Conservation (phyloP, 805 yeast species). For the Vanderwaltozyma yarrowii region DNA sequence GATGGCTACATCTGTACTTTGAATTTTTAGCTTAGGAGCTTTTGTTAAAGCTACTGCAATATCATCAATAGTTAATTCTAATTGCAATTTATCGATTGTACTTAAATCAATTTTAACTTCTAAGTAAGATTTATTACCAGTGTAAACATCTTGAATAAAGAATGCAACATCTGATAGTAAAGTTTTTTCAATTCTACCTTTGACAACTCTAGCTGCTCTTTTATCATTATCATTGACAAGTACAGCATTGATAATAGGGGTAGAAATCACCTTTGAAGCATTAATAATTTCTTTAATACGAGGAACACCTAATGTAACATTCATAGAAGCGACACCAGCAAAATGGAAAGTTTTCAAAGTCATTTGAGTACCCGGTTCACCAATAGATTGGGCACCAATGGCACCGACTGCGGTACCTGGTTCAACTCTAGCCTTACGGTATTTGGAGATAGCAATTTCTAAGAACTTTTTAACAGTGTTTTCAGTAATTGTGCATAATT, state of each 20-base stretch:
- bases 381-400: constrained; percentile 97
- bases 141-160: constrained; percentile 90
- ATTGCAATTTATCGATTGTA: constrained; percentile 81
- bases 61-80: constrained; percentile 79
- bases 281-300: constrained; percentile 98
- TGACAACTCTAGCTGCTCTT: constrained; percentile 96
- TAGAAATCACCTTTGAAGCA: constrained; percentile 89
- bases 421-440: constrained; percentile 83
- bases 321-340: constrained; percentile 99
- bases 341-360: constrained; percentile 93
- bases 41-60: constrained; percentile 70
- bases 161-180: constrained; percentile 74
- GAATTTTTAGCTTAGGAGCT: constrained; percentile 86
- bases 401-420: constrained; percentile 99
- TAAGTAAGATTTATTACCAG: constrained; percentile 63
- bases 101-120: constrained; percentile 72
- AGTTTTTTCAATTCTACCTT: constrained; percentile 95
- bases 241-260: constrained; percentile 93
- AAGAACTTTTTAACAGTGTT: constrained; percentile 55
- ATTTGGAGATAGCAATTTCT: constrained; percentile 67
- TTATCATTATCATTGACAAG: constrained; percentile 90
- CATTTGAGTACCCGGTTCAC: constrained; percentile 99
- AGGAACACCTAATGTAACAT: constrained; percentile 97
- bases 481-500: constrained; percentile 56
- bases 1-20: constrained; percentile 58